A percentile compares a stretch with the other conserved stretches of the same genome.
Evolutionary conservation across 148 eudicot genomes (phyloP).

Genomic region (Hydrangea macrophylla): DNA sequence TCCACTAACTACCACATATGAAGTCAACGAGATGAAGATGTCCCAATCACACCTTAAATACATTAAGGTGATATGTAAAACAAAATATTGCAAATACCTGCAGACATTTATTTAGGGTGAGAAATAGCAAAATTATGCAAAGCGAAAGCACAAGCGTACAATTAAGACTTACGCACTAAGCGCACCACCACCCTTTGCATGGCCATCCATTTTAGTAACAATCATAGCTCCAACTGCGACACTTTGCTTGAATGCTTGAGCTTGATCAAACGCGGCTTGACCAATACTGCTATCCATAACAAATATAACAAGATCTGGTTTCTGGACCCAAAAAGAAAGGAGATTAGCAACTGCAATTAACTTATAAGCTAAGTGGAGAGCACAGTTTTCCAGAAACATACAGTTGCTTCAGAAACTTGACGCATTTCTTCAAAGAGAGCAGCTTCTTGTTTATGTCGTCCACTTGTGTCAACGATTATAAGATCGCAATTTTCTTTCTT

Average conservation of each 20-base stretch:
- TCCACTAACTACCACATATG: too few species aligned
- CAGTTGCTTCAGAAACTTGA: constrained; percentile 96
- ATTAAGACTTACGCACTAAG: constrained; percentile 91
- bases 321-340: constrained; percentile 49
- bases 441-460: constrained; percentile 98
- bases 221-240: constrained; percentile 99
- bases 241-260: constrained; percentile 95
- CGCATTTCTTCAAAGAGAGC: constrained; percentile 99
- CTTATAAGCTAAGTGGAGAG: constrained; percentile 3
- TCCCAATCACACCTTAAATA: too few species aligned
- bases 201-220: constrained; percentile 98
- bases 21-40: too few species aligned
- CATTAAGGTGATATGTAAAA: too few species aligned
- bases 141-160: not conserved
- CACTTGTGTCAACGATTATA: constrained; percentile 96
- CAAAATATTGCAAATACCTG: too few species aligned
- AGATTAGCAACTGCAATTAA: constrained; percentile 13
- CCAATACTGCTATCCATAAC: constrained; percentile 99
- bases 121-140: not conserved
- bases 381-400: constrained; percentile 16
- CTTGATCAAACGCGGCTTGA: constrained; percentile 98
- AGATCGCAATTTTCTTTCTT: constrained; percentile 94
- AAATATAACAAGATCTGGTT: constrained; percentile 97
- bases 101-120: not conserved
- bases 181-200: constrained; percentile 99